Evolutionary conservation across 148 eudicot species (phyloP).

Genomic region (Rhododendron ovatum): DNA sequence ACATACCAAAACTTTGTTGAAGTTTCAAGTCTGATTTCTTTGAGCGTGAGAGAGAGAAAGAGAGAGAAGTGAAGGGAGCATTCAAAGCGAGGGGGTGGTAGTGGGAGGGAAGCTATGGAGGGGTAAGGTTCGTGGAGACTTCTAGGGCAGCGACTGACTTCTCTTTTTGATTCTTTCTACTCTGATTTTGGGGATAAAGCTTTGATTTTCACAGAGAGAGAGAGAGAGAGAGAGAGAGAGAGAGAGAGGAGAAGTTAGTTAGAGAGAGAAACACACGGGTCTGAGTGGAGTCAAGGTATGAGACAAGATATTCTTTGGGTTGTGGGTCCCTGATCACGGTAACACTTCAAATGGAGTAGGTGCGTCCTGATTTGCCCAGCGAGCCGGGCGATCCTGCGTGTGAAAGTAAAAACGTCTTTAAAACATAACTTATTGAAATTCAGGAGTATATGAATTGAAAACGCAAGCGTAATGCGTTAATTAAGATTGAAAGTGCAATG

Average conservation of each 20-base stretch:
- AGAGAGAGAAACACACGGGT: background rate
- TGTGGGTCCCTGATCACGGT: background rate
- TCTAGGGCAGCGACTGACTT: constrained; percentile 1
- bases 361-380: no score
- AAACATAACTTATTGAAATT: no score
- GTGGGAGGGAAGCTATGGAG: background rate
- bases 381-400: no score
- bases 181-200: background rate
- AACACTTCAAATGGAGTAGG: background rate
- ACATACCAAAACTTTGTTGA: background rate
- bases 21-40: background rate
- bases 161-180: background rate
- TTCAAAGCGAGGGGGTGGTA: background rate
- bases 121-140: constrained; percentile 9
- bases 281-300: background rate
- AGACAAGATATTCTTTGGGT: background rate
- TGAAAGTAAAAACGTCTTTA: no score
- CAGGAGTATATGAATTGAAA: no score
- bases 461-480: no score
- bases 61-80: background rate
- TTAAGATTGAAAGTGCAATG: no score
- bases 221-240: background rate
- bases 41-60: background rate
- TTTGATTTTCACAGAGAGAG: background rate
- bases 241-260: background rate